Conservation (phyloP, 1,139 yeast genomes). For the Kurtzmaniella quercitrusa region DNA sequence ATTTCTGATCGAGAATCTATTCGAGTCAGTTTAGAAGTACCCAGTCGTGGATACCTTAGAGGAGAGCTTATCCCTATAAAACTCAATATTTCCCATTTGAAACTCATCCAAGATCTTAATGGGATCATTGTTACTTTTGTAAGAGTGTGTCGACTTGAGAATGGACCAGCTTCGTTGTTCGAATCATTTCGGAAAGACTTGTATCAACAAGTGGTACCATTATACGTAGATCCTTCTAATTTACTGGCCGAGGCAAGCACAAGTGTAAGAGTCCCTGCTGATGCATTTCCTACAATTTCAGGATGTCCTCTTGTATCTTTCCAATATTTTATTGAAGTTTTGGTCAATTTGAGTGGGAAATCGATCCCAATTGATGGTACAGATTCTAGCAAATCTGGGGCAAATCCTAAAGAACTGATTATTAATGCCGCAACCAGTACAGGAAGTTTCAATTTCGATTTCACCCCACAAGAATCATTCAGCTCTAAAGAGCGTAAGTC, state of each 20-base stretch:
- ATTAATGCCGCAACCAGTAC: constrained; percentile 11
- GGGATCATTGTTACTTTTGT: constrained; percentile 80
- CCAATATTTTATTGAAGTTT: constrained; percentile 80
- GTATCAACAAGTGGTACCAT: constrained; percentile 71
- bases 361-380: constrained; percentile 33
- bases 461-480: constrained; percentile 22
- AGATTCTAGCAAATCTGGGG: constrained; percentile 8
- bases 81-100: constrained; percentile 62
- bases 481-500: constrained; percentile 32
- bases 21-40: constrained; percentile 53
- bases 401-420: constrained; percentile 7
- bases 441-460: constrained; percentile 28
- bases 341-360: constrained; percentile 60
- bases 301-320: constrained; percentile 74
- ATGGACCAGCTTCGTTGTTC: constrained; percentile 57
- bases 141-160: constrained; percentile 72
- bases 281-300: constrained; percentile 78
- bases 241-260: constrained; percentile 57
- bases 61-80: constrained; percentile 79
- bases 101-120: constrained; percentile 64
- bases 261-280: constrained; percentile 71
- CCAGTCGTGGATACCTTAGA: constrained; percentile 67
- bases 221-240: constrained; percentile 70
- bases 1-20: constrained; percentile 27
- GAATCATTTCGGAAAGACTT: constrained; percentile 85